These are phyloP conservation scores for Schizochytrium sp. DNA, from an alignment of 108 stramenopile genomes.

Conservation along the genomic window DNA sequence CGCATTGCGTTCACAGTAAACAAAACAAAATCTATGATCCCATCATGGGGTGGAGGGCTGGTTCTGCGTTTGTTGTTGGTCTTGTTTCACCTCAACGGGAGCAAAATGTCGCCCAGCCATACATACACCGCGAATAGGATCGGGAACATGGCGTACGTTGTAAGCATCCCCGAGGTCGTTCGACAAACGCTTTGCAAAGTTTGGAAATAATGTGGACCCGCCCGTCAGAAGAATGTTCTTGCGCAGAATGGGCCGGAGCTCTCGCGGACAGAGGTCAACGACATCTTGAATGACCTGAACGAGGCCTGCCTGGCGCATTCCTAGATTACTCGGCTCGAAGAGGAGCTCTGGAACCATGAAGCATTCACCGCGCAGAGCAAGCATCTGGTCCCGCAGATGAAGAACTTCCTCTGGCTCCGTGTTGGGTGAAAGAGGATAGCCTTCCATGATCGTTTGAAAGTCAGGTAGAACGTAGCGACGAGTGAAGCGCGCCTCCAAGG, in stretches of 20 bases:
- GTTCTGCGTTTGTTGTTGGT: too few relatives aligned
- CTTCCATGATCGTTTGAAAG: slow-evolving; percentile 33
- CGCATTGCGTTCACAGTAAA: too few relatives aligned
- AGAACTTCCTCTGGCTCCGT: not conserved
- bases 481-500: not conserved
- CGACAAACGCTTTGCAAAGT: slow-evolving; percentile 32
- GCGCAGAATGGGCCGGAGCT: slow-evolving; percentile 16
- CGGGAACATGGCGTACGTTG: not conserved
- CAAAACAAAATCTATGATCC: too few relatives aligned
- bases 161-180: slow-evolving; percentile 24
- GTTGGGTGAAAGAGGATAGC: slow-evolving; percentile 22
- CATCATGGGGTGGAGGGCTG: too few relatives aligned
- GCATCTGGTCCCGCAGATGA: not conserved
- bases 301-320: slow-evolving; percentile 42
- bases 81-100: too few relatives aligned
- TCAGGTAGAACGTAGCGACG: slow-evolving; percentile 49
- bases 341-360: slow-evolving; percentile 50
- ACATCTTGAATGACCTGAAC: slow-evolving; percentile 30
- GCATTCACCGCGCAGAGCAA: slow-evolving; percentile 31
- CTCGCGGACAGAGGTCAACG: slow-evolving; percentile 22
- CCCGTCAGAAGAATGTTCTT: slow-evolving; percentile 42
- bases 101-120: not conserved
- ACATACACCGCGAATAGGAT: not conserved
- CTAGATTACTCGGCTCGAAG: slow-evolving; percentile 43
- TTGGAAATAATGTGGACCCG: slow-evolving; percentile 43